Base-by-base conservation (phyloP, 371 early-diverging fungal genomes). In the Rhizopus sp. region DNA sequence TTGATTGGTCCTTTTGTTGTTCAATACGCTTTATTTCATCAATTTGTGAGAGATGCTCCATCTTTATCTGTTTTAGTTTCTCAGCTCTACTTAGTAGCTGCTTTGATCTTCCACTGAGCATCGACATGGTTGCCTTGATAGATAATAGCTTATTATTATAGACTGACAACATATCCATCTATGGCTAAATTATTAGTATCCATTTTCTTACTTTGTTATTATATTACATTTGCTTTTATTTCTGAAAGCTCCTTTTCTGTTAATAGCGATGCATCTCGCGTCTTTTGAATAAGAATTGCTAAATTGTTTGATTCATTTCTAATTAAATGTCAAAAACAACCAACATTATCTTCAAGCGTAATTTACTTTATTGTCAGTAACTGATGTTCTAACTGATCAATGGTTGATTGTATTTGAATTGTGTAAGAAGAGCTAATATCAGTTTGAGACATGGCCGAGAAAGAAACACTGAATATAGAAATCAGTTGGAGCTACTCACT, bases 131-230 rank as follows among this genome's bases (percentile, higher is more conserved):
- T 35, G 74, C 68, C 33, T 70, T 68, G 15, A 77, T 30, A 0
- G 72, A 68, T 39, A 66, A 38, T 7, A 77, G 47, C 23, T 77
- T 77, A 13, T 68, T 72, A 42, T 72, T 64, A 53, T 77, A 77
- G 4, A 46, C 31, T 0, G 70, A 57, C 13, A 76, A 68, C 55
- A 70, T 64, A 40, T 55, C 58, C 73, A 76, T 76, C 76, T 76
- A 57, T 47, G 35, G 2, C 1, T 13, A 9, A 29, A 17, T 51
- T 2, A 2, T 23, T 23, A 23, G 23, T 23, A 23, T 23, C 23
- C 23, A 23, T 15, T n/a, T 45, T 17, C 2, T 9, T 52, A 13
- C 31, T 35, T 10, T 29, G n/a, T 0, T 12, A 12, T 4, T n/a
- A 17, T 9, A 35, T 62, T 56, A 65, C 70, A 45, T 40, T 69